phyloP scores from a whole-genome alignment of 2,329 filamentous ascomycete species.

The Colletotrichum neosansevieriae region DNA sequence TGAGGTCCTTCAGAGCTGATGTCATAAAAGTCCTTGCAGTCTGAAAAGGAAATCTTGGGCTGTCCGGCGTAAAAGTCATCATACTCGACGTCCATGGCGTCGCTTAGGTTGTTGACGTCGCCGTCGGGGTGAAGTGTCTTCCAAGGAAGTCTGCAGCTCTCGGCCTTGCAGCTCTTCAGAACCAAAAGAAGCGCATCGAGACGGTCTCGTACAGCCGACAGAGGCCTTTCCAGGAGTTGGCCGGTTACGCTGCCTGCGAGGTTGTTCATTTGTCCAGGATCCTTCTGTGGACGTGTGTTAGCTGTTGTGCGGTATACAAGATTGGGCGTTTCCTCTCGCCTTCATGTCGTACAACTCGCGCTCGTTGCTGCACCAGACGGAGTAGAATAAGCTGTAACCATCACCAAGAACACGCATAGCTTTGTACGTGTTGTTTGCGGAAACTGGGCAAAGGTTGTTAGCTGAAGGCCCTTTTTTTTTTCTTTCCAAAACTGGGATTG shows the following conservation, averaged over 20 bases:
- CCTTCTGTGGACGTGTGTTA: constrained; percentile 52
- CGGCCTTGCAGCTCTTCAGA: constrained; percentile 69
- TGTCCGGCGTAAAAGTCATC: constrained; percentile 66
- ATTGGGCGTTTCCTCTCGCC: constrained; percentile 49
- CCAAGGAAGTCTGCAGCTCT: constrained; percentile 68
- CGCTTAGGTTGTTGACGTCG: constrained; percentile 61
- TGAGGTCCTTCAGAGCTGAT: constrained; percentile 67
- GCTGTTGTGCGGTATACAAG: background rate
- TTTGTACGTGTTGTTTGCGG: constrained; percentile 70
- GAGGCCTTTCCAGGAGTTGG: constrained; percentile 48
- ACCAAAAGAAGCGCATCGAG: constrained; percentile 71
- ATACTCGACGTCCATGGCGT: constrained; percentile 61
- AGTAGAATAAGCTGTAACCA: constrained; percentile 72
- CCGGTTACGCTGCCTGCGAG: constrained; percentile 43
- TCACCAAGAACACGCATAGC: constrained; percentile 65
- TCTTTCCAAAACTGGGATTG: too few relatives aligned
- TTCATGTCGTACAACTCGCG: constrained; percentile 74
- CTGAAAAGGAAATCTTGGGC: constrained; percentile 62
- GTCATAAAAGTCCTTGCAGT: constrained; percentile 69
- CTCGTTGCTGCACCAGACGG: constrained; percentile 77
- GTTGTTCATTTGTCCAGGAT: constrained; percentile 65
- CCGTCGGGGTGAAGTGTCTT: constrained; percentile 65
- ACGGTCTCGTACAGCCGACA: constrained; percentile 58
- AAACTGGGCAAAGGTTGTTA: background rate
- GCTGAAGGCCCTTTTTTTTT: background rate